These are phyloP conservation scores for Stygiomarasmius scandens DNA, from an alignment of 1,284 basidiomycete species.

Conservation along the genomic window DNA sequence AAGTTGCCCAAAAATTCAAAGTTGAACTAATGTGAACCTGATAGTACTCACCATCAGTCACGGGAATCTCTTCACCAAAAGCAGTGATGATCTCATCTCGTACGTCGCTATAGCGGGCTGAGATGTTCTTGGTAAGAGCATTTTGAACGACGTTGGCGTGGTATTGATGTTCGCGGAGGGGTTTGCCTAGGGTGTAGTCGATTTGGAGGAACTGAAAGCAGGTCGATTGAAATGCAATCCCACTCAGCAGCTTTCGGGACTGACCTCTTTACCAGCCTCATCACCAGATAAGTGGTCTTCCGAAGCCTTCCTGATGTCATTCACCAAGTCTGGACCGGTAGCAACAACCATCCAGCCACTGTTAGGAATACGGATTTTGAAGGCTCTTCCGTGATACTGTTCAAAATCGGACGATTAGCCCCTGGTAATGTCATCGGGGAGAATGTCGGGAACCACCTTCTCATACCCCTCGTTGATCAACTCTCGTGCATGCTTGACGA, in stretches of 20 bases:
- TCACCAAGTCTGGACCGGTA: slow-evolving; percentile 29
- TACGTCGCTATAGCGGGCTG: slow-evolving; percentile 25
- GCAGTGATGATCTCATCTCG: slow-evolving; percentile 33
- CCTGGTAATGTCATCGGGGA: neutral
- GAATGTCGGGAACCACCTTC: neutral
- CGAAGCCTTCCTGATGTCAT: slow-evolving; percentile 34
- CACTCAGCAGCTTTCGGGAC: neutral
- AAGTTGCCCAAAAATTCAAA: neutral
- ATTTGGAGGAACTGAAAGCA: slow-evolving; percentile 23
- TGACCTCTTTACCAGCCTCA: slow-evolving; percentile 28
- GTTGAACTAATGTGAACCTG: neutral
- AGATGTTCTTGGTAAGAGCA: slow-evolving; percentile 33
- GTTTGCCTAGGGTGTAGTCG: slow-evolving; percentile 29
- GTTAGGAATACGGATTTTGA: slow-evolving; percentile 32
- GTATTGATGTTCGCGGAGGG: slow-evolving; percentile 27
- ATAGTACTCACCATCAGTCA: neutral
- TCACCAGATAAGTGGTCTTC: slow-evolving; percentile 33
- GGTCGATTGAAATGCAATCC: neutral
- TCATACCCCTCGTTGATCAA: slow-evolving; percentile 33
- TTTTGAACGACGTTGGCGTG: slow-evolving; percentile 25
- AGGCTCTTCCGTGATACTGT: slow-evolving; percentile 19
- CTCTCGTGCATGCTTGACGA: slow-evolving; percentile 23
- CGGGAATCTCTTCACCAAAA: slow-evolving; percentile 29
- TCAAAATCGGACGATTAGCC: neutral
- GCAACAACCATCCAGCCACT: slow-evolving; percentile 32